phyloP scores from a whole-genome alignment of 805 yeast genomes.

The Candida coleopterorum region DNA sequence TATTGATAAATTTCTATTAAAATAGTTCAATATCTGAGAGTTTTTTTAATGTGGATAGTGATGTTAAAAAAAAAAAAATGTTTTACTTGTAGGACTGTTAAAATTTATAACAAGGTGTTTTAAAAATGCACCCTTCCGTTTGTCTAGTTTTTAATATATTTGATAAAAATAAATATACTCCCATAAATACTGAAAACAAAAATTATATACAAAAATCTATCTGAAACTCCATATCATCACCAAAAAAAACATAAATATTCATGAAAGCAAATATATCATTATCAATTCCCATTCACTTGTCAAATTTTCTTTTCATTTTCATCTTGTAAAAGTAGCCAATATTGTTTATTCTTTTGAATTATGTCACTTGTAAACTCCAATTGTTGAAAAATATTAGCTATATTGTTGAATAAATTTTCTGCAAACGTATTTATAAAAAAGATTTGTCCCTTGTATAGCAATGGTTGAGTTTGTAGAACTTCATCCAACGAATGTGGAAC shows the following conservation, averaged over 20 bases:
- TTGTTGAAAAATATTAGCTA: slow-evolving; percentile 58
- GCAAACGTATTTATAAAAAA: slow-evolving; percentile 85
- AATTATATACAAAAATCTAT: no score
- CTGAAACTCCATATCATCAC: not conserved
- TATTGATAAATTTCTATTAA: no score
- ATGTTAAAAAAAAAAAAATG: no score
- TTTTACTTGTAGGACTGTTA: no score
- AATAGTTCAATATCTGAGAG: no score
- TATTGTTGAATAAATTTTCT: slow-evolving; percentile 62
- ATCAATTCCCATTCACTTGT: not conserved
- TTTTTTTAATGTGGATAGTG: no score
- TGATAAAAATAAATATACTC: no score
- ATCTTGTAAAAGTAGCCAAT: slow-evolving; percentile 40
- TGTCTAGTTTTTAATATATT: no score
- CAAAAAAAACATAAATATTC: no score
- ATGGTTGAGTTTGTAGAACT: slow-evolving; percentile 44
- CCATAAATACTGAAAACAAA: no score
- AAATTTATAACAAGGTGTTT: no score
- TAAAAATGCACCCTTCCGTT: no score
- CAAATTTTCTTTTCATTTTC: not conserved
- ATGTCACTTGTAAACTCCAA: slow-evolving; percentile 53
- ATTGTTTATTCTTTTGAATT: slow-evolving; percentile 47
- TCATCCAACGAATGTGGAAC: slow-evolving; percentile 38
- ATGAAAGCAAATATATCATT: not conserved
- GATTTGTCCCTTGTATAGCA: slow-evolving; percentile 66